Conservation (phyloP, 345 rosid species). For the Eucalyptus sp. region DNA sequence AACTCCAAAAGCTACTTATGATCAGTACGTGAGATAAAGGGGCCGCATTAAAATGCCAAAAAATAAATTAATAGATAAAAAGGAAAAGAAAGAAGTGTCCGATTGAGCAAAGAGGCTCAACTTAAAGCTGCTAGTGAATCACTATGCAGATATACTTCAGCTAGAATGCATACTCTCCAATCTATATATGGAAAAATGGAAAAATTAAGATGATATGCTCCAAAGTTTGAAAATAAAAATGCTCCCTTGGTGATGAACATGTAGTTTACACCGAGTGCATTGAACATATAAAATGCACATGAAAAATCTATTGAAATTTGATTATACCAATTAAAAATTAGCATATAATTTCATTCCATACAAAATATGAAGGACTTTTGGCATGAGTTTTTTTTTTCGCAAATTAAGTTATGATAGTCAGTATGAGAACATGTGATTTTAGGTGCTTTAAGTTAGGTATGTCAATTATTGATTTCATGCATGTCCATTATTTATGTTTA, state of each 20-base stretch:
- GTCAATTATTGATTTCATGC: background rate
- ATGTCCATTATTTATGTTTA: background rate
- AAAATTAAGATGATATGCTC: background rate
- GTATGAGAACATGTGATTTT: background rate
- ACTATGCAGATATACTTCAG: background rate
- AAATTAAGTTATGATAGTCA: background rate
- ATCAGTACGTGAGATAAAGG: background rate
- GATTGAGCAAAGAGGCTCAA: background rate
- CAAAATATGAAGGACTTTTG: background rate
- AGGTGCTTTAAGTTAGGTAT: background rate
- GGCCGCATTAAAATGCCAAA: background rate
- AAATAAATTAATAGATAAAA: background rate
- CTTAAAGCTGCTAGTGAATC: background rate
- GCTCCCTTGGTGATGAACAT: background rate
- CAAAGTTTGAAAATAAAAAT: background rate
- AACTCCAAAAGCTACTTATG: background rate
- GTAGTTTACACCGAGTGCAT: background rate
- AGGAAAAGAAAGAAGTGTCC: background rate
- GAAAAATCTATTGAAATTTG: background rate
- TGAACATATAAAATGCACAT: background rate
- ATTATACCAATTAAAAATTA: background rate
- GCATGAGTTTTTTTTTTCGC: background rate
- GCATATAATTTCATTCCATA: background rate
- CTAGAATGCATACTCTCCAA: background rate
- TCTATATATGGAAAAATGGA: background rate